Conservation (phyloP, 2,329 filamentous ascomycete genomes). For the Blumeria hordei region DNA sequence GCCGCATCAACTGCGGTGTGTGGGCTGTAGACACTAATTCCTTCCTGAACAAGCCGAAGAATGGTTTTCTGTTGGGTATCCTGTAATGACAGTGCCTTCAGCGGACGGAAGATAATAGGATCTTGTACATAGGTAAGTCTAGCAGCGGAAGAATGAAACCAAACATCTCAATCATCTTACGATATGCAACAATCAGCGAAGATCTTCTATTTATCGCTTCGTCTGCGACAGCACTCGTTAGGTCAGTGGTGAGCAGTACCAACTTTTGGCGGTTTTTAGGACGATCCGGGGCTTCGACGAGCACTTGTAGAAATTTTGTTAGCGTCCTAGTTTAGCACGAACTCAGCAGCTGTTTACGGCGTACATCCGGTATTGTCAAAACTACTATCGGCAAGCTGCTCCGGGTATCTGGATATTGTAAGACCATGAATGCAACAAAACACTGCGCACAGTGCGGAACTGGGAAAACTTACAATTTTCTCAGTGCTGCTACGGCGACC, state of each 20-base stretch:
- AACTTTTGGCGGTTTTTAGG: conserved; percentile 34
- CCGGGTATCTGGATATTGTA: conserved; percentile 45
- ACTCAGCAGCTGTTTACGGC: conserved; percentile 2
- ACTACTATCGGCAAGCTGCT: conserved; percentile 63
- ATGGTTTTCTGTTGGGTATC: conserved; percentile 76
- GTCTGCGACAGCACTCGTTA: conserved; percentile 69
- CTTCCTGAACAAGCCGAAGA: conserved; percentile 56
- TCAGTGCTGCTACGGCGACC: conserved; percentile 56
- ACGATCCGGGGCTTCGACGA: conserved; percentile 44
- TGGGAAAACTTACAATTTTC: conserved; percentile 38
- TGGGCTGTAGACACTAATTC: conserved; percentile 86
- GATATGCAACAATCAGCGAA: conserved; percentile 72
- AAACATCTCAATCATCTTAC: conserved; percentile 21
- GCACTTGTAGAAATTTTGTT: conserved; percentile 20
- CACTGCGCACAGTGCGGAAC: neutral
- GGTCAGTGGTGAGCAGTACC: conserved; percentile 66
- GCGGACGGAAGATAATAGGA: conserved; percentile 82
- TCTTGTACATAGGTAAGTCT: conserved; percentile 25
- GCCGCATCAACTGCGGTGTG: conserved; percentile 89
- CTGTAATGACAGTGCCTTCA: conserved; percentile 66
- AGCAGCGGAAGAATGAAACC: conserved; percentile 3
- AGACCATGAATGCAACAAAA: no score
- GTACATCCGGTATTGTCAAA: conserved; percentile 86
- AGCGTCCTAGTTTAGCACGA: neutral
- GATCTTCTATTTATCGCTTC: conserved; percentile 61